phyloP scores from a whole-genome alignment of 1,139 yeast genomes.

The Blastobotrys indianensis region DNA sequence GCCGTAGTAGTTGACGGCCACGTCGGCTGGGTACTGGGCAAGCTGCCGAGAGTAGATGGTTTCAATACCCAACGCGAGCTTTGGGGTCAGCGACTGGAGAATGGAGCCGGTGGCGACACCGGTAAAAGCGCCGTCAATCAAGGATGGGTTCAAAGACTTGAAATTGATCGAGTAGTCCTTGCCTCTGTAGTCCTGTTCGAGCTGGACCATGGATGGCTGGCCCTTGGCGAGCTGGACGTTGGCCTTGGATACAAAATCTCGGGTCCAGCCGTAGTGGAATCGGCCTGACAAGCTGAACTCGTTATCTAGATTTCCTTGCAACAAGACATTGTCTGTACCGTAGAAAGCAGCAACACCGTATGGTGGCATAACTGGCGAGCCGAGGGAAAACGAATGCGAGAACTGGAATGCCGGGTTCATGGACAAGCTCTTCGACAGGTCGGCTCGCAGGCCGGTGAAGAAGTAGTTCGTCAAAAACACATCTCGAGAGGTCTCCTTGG shows the following conservation, averaged over 20 bases:
- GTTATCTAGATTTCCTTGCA: constrained; percentile 89
- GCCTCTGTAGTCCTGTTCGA: constrained; percentile 94
- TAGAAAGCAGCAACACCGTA: constrained; percentile 88
- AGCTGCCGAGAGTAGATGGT: constrained; percentile 81
- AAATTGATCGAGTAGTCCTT: constrained; percentile 81
- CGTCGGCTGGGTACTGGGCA: constrained; percentile 77
- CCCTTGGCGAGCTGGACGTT: constrained; percentile 84
- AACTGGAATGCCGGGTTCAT: constrained; percentile 96
- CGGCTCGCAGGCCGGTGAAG: constrained; percentile 96
- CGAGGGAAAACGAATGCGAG: constrained; percentile 87
- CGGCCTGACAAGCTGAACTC: constrained; percentile 85
- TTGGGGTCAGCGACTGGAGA: constrained; percentile 82
- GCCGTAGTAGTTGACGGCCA: constrained; percentile 84
- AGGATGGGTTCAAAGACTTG: constrained; percentile 85
- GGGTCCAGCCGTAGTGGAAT: constrained; percentile 87
- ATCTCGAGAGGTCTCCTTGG: constrained; percentile 89
- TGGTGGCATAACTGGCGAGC: constrained; percentile 81
- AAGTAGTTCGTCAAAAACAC: constrained; percentile 85
- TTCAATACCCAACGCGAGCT: constrained; percentile 85
- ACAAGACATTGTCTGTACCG: constrained; percentile 78
- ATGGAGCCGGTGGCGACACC: constrained; percentile 92
- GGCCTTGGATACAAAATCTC: constrained; percentile 70
- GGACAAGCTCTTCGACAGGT: constrained; percentile 84
- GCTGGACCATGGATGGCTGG: constrained; percentile 91
- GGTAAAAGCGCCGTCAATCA: constrained; percentile 60